Evolutionary conservation across 2,329 filamentous ascomycete species (phyloP), one percentile per base, ranked within the genome.

Genomic region (Colletotrichum gigasporum): DNA sequence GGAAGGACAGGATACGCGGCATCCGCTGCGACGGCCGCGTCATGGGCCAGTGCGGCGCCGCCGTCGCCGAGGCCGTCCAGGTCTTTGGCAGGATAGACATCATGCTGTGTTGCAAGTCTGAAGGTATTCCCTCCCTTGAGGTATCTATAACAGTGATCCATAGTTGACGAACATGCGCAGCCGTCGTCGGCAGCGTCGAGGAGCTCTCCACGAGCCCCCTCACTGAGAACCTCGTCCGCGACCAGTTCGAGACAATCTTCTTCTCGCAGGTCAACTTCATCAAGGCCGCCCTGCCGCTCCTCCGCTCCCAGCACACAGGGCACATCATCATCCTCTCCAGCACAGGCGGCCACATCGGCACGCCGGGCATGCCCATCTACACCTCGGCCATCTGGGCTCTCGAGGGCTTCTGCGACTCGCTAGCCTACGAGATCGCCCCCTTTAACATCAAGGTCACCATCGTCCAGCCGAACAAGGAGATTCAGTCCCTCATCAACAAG

Each of bases 361-460:
- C 94, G 0, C 96, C 96, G 0, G 94, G 94, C 2, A 87, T 98
- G 80, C 87, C 93, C 59, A 92, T 96, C 82, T 96, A 97, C 76
- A 96, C 94, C 69, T 93, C 95, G 16, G 92, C 94, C 12, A 94
- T 94, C 35, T 97, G 95, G 94, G 96, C 94, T 2, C 86, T 97
- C 34, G 96, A 98, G 79, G 96, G 95, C 16, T 97, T 96, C 76
- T 97, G 94, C 79, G 95, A 98, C 79, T 93, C 93, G 64, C 85
- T 99, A 22, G 94, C 95, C 1, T 99, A 97, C 78, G 96, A 99
- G 78, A 91, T 99, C 68, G 92, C 95, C 0, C 96, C 96, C 0
- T 98, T 98, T 82, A 97, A 97, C 79, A 89, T 98, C 80, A 97
- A 95, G 77, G 88, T 98, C 76, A 97, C 94, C 39, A 94, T 98